A percentile compares a stretch with the other conserved stretches of the same genome.
These are phyloP conservation scores for Amanita thiersii DNA, from an alignment of 768 basidiomycete species.

Conservation along the genomic window DNA sequence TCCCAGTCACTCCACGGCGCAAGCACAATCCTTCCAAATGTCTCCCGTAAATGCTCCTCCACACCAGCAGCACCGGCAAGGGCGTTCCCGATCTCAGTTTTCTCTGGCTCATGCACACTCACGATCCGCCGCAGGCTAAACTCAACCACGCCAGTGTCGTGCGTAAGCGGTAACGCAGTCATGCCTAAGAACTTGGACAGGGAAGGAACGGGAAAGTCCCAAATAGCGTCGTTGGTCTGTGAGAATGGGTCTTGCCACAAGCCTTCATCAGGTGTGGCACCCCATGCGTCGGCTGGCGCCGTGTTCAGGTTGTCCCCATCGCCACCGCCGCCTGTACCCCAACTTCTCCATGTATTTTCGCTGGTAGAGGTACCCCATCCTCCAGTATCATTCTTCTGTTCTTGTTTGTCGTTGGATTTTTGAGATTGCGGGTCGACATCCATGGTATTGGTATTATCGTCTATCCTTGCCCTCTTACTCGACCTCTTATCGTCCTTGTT, in stretches of 20 bases:
- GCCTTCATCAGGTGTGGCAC: background rate
- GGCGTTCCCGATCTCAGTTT: constrained; percentile 18
- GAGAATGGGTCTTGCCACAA: constrained; percentile 9
- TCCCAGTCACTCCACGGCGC: constrained; percentile 37
- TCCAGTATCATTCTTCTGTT: background rate
- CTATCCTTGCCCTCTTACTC: constrained; percentile 16
- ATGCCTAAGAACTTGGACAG: constrained; percentile 44
- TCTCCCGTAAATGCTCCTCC: constrained; percentile 27
- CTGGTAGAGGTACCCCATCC: background rate
- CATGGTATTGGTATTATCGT: constrained; percentile 8
- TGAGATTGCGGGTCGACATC: constrained; percentile 1
- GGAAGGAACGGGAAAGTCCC: constrained; percentile 16
- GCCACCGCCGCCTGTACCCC: background rate
- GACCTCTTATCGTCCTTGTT: constrained; percentile 26
- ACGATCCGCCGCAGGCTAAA: constrained; percentile 52
- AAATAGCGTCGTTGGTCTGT: constrained; percentile 9
- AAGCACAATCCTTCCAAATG: constrained; percentile 30
- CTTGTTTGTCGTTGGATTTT: background rate
- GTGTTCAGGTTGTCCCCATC: background rate
- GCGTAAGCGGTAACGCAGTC: constrained; percentile 49
- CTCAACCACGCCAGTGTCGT: constrained; percentile 60
- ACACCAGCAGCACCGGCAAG: constrained; percentile 15
- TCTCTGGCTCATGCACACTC: constrained; percentile 30
- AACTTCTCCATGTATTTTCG: background rate
- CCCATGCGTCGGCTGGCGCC: background rate